A percentile compares a stretch with the other conserved stretches of the same genome.
These are phyloP conservation scores for Dispira simplex DNA, from an alignment of 192 early-diverging fungal species.

Conservation along the genomic window DNA sequence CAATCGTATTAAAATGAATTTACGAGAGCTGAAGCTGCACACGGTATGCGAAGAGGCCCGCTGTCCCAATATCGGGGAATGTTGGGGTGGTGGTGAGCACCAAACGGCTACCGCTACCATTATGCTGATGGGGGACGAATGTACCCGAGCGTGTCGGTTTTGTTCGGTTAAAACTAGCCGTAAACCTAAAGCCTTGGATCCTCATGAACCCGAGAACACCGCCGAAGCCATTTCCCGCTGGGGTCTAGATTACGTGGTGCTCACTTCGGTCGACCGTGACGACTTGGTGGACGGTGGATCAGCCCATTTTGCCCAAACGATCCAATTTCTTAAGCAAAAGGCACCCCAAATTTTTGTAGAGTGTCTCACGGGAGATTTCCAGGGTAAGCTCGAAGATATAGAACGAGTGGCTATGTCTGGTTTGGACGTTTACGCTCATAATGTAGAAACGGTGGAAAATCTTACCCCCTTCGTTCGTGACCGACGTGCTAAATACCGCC, in stretches of 20 bases:
- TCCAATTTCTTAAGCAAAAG: constrained; percentile 70
- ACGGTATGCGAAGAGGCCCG: constrained; percentile 96
- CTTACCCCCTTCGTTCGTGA: constrained; percentile 86
- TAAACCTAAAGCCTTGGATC: constrained; percentile 68
- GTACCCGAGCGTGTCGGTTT: constrained; percentile 95
- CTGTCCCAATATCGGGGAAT: constrained; percentile 98
- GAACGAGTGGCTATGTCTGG: constrained; percentile 76
- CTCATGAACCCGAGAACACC: constrained; percentile 81
- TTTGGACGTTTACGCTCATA: constrained; percentile 96
- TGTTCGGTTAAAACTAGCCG: constrained; percentile 95
- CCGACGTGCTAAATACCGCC: constrained; percentile 77
- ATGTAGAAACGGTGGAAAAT: constrained; percentile 91
- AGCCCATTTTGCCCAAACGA: constrained; percentile 84
- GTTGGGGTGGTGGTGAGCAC: constrained; percentile 95
- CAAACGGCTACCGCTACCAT: constrained; percentile 94
- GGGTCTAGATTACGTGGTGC: constrained; percentile 92
- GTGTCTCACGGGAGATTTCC: constrained; percentile 90
- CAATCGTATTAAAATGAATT: constrained; percentile 70
- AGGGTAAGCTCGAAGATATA: constrained; percentile 59
- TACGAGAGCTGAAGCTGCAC: constrained; percentile 87
- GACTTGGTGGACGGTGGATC: constrained; percentile 88
- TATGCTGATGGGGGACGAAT: constrained; percentile 98
- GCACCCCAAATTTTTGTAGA: constrained; percentile 90
- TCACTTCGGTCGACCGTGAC: constrained; percentile 97
- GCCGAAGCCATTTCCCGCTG: constrained; percentile 84